Evolutionary conservation across 2,329 filamentous ascomycete species (phyloP), one percentile per base, ranked within the genome.

Genomic region (Xylaria sp.): DNA sequence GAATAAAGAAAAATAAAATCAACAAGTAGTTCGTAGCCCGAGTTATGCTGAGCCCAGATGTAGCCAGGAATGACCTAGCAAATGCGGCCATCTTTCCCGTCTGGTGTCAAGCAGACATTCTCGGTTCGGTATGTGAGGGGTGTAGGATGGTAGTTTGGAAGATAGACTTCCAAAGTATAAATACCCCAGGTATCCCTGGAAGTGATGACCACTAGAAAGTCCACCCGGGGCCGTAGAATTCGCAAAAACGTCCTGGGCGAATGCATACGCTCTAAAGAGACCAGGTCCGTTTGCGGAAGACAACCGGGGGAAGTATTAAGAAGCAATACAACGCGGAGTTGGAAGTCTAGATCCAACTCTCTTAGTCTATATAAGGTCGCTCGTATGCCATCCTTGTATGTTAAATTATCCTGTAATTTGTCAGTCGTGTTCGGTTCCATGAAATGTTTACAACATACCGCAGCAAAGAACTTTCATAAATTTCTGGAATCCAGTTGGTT

Each of bases 381-480:
- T 72, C 66, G 69, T 59, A 73, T 74, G 71, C 68, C 61, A 70
- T 71, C 25, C 62, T 63, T 50, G 63, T 58, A 69, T 54, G 54
- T 66, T 47, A 44, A 70, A 68, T 75, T 75, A 75, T 70, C 75
- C 74, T 77, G 15, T 6, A 3, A 31, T n/a, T n/a, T 29, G 62
- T 69, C 13, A 69, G 67, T 44, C 2, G 7, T 17, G 54, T n/a
- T 13, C 11, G 17, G 9, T 39, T 4, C 4, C 3, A 58, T 22
- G 7, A 7, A 38, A 33, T 42, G 50, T 51, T 45, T 65, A 68
- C 9, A 29, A 79, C 83, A 85, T 88, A 87, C 93, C 93, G 82
- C 95, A 98, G 88, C 95, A 98, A 65, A 97, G 84, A 67, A 89
- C 88, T 85, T 96, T 97, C 87, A 95, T 91, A 78, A 97, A 85